Base-by-base conservation (phyloP, 805 yeast genomes). In the Ascoidea tarda region DNA sequence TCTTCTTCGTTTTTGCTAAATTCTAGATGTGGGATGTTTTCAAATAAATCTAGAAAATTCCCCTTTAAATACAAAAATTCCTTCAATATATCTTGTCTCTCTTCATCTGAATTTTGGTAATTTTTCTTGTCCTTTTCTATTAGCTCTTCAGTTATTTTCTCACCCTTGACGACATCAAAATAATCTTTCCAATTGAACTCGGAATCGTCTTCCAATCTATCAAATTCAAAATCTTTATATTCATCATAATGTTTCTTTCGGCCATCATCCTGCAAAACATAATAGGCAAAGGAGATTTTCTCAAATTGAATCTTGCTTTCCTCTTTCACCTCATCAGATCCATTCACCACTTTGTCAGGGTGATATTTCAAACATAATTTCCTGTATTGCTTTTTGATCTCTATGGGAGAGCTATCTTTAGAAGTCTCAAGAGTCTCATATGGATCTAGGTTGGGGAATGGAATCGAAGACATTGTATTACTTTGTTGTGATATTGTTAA, bases 21-120 rank as follows among this genome's bases (percentile, higher is more conserved):
- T 56, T 84, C 89, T 51, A 85, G 72, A 65, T 89, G 96, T 6
- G 93, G 84, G 4, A 89, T 82, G 42, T 73, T 71, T 62, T 87
- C 95, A 61, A 88, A 84, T 5, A 88, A 68, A 50, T 71, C 70
- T 49, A 82, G 69, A 59, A 88, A 77, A 59, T 86, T 87, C 5
- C 96, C 96, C 12, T 78, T 74, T 48, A 73, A 72, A 58, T 71
- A 77, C 6, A 70, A 64, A 68, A 83, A 83, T 50, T 75, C 71
- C 49, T 77, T 75, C 47, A 78, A 54, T n/a, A 89, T 73, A 61
- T 89, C 96, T 4, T 68, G 69, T 49, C 60, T 63, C 57, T 82
- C 89, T 58, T 81, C 86, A 5, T 59, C 60, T n/a, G 81, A 73
- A 4, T 71, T 75, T 59, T 83, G 87, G 61, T 88, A 88, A 50